phyloP scores from a whole-genome alignment of 2,329 filamentous ascomycete genomes.

The Trichoderma atrobrunneum region DNA sequence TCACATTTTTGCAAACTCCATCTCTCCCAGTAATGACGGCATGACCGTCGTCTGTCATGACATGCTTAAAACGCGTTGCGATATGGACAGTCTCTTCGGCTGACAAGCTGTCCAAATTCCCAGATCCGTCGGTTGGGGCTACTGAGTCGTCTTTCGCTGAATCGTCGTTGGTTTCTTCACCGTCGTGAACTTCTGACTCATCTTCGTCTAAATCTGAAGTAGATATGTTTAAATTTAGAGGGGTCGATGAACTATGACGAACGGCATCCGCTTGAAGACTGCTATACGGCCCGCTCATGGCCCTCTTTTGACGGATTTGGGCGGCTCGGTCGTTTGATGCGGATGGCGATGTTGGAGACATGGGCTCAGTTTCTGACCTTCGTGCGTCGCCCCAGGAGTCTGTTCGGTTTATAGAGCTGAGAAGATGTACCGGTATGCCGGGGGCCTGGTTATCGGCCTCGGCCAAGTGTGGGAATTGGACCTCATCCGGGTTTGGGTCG shows the following conservation, averaged over 20 bases:
- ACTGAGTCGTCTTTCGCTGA: neutral
- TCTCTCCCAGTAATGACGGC: conserved; percentile 78
- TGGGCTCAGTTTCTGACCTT: conserved; percentile 28
- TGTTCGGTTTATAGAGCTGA: conserved; percentile 28
- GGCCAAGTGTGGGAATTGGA: conserved; percentile 37
- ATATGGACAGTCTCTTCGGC: conserved; percentile 47
- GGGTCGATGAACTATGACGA: conserved; percentile 36
- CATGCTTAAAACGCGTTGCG: conserved; percentile 75
- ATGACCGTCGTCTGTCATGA: conserved; percentile 73
- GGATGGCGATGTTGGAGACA: conserved; percentile 24
- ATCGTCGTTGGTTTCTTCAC: neutral
- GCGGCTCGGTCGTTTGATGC: conserved; percentile 24
- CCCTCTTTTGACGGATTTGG: conserved; percentile 34
- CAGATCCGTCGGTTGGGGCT: neutral
- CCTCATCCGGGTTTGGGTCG: conserved; percentile 50
- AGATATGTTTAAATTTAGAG: conserved; percentile 35
- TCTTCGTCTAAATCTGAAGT: conserved; percentile 35
- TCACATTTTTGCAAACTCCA: conserved; percentile 76
- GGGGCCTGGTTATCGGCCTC: conserved; percentile 32
- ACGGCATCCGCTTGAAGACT: conserved; percentile 46
- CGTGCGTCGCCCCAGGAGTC: conserved; percentile 31
- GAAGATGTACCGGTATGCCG: conserved; percentile 31
- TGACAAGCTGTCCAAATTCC: neutral
- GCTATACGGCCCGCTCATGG: conserved; percentile 39
- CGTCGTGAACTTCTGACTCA: conserved; percentile 24